Percentiles rank a stretch among this genome's conserved stretches.
phyloP scores from a whole-genome alignment of 192 early-diverging fungal species.

The Ramicandelaber brevisporus region DNA sequence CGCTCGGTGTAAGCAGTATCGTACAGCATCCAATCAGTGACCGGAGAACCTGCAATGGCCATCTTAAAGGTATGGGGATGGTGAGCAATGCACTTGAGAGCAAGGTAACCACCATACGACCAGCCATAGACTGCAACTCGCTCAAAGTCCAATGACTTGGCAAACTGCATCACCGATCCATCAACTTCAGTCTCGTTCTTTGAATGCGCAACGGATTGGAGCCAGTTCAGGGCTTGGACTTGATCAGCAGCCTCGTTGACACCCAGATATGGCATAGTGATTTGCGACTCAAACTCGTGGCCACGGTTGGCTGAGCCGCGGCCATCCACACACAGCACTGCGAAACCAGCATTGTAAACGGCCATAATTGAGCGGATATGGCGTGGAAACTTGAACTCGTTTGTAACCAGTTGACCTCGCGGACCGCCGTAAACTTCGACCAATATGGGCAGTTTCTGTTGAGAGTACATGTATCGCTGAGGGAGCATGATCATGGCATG shows the following conservation, averaged over 20 bases:
- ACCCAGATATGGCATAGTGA: conserved; percentile 21
- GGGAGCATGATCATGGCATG: no score
- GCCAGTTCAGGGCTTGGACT: conserved; percentile 23
- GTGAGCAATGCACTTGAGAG: conserved; percentile 30
- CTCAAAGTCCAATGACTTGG: conserved; percentile 23
- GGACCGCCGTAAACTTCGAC: conserved; percentile 50
- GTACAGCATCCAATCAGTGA: conserved; percentile 47
- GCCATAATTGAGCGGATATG: conserved; percentile 28
- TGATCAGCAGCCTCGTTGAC: conserved; percentile 33
- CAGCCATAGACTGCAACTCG: conserved; percentile 43
- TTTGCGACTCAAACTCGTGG: conserved; percentile 23
- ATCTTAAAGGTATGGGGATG: conserved; percentile 31
- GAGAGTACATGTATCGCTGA: no score
- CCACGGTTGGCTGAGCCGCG: conserved; percentile 40
- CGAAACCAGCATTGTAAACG: conserved; percentile 13
- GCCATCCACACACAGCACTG: conserved; percentile 34
- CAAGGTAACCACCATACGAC: conserved; percentile 51
- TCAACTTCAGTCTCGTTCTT: no score
- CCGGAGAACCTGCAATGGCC: conserved; percentile 39
- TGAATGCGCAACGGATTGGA: no score
- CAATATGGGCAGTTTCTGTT: conserved; percentile 27
- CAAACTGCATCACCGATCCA: conserved; percentile 12
- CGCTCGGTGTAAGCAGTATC: conserved; percentile 49
- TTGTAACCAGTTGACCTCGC: conserved; percentile 40
- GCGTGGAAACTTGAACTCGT: conserved; percentile 39